A percentile compares a stretch with the other conserved stretches of the same genome.
These are phyloP conservation scores for Saccharomycopsis sp. DNA, from an alignment of 805 yeast genomes.

Conservation along the genomic window DNA sequence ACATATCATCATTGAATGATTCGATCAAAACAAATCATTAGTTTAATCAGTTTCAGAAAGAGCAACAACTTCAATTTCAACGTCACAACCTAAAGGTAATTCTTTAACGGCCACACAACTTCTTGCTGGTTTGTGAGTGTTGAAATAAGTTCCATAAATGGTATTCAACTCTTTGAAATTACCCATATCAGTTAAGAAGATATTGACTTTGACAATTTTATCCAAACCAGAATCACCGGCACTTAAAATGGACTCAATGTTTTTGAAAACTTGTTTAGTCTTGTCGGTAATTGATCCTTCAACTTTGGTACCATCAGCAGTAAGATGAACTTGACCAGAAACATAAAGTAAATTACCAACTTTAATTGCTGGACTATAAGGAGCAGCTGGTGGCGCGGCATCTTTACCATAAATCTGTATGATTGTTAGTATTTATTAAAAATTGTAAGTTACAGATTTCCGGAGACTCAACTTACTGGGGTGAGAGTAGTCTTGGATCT, in stretches of 20 bases:
- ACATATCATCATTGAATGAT: too few relatives aligned
- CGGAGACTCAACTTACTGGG: too few relatives aligned
- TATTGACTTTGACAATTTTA: slow-evolving; percentile 75
- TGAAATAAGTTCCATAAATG: slow-evolving; percentile 72
- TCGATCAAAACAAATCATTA: too few relatives aligned
- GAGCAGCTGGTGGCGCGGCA: slow-evolving; percentile 96
- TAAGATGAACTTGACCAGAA: slow-evolving; percentile 92
- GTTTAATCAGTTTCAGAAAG: too few relatives aligned
- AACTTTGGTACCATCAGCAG: slow-evolving; percentile 70
- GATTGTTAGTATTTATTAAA: neutral
- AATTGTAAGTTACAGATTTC: too few relatives aligned
- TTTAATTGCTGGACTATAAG: slow-evolving; percentile 92
- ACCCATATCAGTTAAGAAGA: slow-evolving; percentile 85
- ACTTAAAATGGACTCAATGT: slow-evolving; percentile 61
- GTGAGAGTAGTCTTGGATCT: slow-evolving; percentile 3
- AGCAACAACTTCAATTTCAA: slow-evolving; percentile 92
- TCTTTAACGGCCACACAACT: slow-evolving; percentile 93
- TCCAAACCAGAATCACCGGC: slow-evolving; percentile 80
- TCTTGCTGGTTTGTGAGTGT: slow-evolving; percentile 84
- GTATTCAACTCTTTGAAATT: slow-evolving; percentile 78
- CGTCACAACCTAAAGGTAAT: slow-evolving; percentile 77
- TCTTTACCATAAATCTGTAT: slow-evolving; percentile 2
- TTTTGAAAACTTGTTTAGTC: slow-evolving; percentile 64
- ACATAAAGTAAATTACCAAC: slow-evolving; percentile 82
- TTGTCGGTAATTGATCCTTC: slow-evolving; percentile 69